Evolutionary conservation across 371 early-diverging fungal genomes (phyloP), one percentile per base, ranked within the genome.

Genomic region (Edhazardia aedis): DNA sequence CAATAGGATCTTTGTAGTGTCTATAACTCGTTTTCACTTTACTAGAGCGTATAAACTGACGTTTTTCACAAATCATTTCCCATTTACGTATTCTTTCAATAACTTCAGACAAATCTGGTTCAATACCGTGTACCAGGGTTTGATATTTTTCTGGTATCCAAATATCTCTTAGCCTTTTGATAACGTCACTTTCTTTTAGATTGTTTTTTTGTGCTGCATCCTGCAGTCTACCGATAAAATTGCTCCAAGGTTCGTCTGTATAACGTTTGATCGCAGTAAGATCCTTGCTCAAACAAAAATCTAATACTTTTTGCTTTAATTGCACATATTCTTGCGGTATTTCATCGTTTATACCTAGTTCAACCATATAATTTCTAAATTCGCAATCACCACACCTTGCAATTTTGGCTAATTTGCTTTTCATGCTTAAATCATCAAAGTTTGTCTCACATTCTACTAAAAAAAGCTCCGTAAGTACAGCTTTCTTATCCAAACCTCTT

Each of bases 401-500:
- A 3, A 48, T 21, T 36, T 29, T 12, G 4, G 49, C 23, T 36
- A 33, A 30, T 19, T 48, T 48, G 3, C 21, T 23, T 48, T 36
- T 48, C 24, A 48, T n/a, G 12, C 30, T 30, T n/a, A 9, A 7
- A 3, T 4, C 4, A 16, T 48, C 49, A 33, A 48, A 48, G 29
- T 33, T 9, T 2, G 12, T 36, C 4, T 48, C 30, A 18, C 49
- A 28, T 48, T 48, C 49, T 11, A 48, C 4, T 4, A 48, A 30
- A 28, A 48, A 48, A 4, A 48, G 4, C 21, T 21, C 24, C 19
- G 7, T 33, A 2, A 18, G 2, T 28, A 33, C 33, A 11, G 28
- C 9, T 19, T 19, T 48, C 19, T 48, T 36, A n/a, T 27, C 21
- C 49, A 48, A 30, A 7, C 33, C 33, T 48, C 33, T 48, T n/a